Percentiles rank a stretch among this genome's conserved stretches.
These are phyloP conservation scores for Calonectria crousiana DNA, from an alignment of 2,329 filamentous ascomycete species.

Conservation along the genomic window DNA sequence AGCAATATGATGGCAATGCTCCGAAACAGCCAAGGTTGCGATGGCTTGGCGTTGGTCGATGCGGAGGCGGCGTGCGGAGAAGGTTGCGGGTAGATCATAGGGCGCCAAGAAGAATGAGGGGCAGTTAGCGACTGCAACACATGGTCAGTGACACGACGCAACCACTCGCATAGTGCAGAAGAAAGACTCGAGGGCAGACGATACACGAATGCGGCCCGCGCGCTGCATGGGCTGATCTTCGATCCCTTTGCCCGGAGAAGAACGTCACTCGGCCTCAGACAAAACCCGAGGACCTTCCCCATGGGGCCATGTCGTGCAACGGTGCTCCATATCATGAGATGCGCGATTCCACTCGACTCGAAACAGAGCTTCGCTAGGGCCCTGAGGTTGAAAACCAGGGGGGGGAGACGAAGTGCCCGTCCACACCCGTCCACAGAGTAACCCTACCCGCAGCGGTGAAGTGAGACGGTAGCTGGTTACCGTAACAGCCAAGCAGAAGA, in stretches of 20 bases:
- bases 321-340: not conserved
- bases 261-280: not conserved
- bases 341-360: not conserved
- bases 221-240: conserved; percentile 2
- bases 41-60: not conserved
- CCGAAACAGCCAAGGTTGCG: not conserved
- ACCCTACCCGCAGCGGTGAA: not conserved
- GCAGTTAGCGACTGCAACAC: not conserved
- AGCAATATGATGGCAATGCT: not conserved
- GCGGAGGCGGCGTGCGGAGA: conserved; percentile 7
- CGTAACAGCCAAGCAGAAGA: not conserved
- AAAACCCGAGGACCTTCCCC: conserved; percentile 15
- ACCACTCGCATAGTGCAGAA: not conserved
- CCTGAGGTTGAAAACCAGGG: not conserved
- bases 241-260: not conserved
- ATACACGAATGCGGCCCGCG: not conserved
- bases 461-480: not conserved
- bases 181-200: not conserved
- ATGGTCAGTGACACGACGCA: not conserved
- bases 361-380: not conserved
- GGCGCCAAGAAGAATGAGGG: not conserved
- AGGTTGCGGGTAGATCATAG: conserved; percentile 6
- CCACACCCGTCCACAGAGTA: not conserved
- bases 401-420: not conserved
- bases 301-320: conserved; percentile 21